These are phyloP conservation scores for Elaphomyces granulatus DNA, from an alignment of 495 filamentous ascomycete genomes.

Conservation along the genomic window DNA sequence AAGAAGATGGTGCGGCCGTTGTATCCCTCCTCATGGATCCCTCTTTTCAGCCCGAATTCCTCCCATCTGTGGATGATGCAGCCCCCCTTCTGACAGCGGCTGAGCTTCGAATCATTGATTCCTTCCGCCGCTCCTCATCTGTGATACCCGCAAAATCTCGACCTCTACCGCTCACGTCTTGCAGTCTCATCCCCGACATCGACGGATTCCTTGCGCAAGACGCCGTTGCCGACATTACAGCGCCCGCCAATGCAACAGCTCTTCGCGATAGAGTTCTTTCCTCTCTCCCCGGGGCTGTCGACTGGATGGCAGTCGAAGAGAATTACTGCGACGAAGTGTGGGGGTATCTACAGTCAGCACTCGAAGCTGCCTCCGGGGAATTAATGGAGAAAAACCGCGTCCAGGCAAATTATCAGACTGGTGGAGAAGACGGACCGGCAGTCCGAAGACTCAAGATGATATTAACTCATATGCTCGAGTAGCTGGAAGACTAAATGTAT, in stretches of 20 bases:
- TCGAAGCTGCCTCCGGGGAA: constrained; percentile 48
- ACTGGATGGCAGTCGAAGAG: constrained; percentile 50
- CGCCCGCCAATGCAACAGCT: no score
- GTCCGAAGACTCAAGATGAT: constrained; percentile 37
- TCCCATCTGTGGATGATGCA: constrained; percentile 13
- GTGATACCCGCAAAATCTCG: constrained; percentile 1
- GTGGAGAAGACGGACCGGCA: constrained; percentile 24
- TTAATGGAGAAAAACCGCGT: constrained; percentile 24
- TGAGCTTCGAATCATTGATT: constrained; percentile 25
- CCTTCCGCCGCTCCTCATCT: constrained; percentile 16
- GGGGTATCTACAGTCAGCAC: constrained; percentile 51
- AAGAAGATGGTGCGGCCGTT: constrained; percentile 35
- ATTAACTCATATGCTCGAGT: constrained; percentile 29
- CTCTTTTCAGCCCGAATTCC: constrained; percentile 37
- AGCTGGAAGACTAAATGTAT: no score
- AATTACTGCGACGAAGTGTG: constrained; percentile 65
- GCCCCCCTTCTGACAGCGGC: constrained; percentile 13
- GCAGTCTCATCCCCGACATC: constrained; percentile 33
- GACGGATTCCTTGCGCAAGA: constrained; percentile 16
- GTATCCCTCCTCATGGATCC: constrained; percentile 37
- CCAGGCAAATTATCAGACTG: constrained; percentile 2
- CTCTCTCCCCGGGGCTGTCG: constrained; percentile 21
- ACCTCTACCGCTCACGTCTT: constrained; percentile 10
- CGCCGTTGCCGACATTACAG: no score
- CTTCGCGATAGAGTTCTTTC: constrained; percentile 21